These are phyloP conservation scores for Mucor indicus DNA, from an alignment of 371 early-diverging fungal genomes.

Conservation along the genomic window DNA sequence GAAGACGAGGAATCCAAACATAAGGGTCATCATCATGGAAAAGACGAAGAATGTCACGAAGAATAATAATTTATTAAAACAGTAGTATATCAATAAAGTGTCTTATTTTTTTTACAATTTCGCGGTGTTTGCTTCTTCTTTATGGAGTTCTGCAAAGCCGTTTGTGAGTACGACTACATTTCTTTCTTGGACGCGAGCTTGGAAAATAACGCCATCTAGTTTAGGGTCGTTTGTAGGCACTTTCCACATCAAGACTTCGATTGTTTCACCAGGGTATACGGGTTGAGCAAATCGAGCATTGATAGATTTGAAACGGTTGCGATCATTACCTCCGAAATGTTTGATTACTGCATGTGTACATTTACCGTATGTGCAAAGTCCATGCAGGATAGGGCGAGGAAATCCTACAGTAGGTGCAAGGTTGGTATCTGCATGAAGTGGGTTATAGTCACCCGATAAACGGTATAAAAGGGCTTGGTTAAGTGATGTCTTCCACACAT, in stretches of 20 bases:
- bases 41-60: too few relatives aligned
- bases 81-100: too few relatives aligned
- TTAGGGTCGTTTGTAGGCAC: slow-evolving; percentile 35
- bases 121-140: slow-evolving; percentile 18
- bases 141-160: slow-evolving; percentile 45
- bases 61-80: too few relatives aligned
- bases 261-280: slow-evolving; percentile 66
- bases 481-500: slow-evolving; percentile 34
- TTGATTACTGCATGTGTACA: slow-evolving; percentile 57
- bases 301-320: slow-evolving; percentile 53
- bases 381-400: slow-evolving; percentile 64
- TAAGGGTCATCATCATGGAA: too few relatives aligned
- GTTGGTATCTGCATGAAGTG: slow-evolving; percentile 61
- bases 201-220: slow-evolving; percentile 47
- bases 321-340: slow-evolving; percentile 50
- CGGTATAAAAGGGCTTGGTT: slow-evolving; percentile 68
- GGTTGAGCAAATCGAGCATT: slow-evolving; percentile 66
- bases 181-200: slow-evolving; percentile 49
- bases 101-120: slow-evolving; percentile 21
- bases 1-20: too few relatives aligned
- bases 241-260: slow-evolving; percentile 66
- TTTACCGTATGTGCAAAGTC: slow-evolving; percentile 66
- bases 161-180: slow-evolving; percentile 44
- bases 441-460: slow-evolving; percentile 66
- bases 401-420: slow-evolving; percentile 63